These are phyloP conservation scores for Cladosporium sp. DNA, from an alignment of 2,329 filamentous ascomycete species.

Conservation along the genomic window DNA sequence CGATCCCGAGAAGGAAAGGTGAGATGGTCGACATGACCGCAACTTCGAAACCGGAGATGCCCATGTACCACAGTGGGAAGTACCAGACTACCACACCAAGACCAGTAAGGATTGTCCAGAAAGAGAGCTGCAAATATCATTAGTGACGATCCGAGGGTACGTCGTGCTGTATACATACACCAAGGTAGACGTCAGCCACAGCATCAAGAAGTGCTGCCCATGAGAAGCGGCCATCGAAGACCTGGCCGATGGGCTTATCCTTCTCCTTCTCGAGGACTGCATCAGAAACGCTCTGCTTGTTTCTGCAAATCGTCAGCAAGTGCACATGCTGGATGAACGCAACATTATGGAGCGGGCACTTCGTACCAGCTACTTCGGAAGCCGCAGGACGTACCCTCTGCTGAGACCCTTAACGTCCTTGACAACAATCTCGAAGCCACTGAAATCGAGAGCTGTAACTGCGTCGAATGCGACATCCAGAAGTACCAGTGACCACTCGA, in stretches of 20 bases:
- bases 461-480: constrained; percentile 97
- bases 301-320: constrained; percentile 27
- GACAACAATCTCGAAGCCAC: constrained; percentile 81
- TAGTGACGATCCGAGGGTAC: neutral
- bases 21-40: constrained; percentile 82
- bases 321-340: neutral
- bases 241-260: constrained; percentile 68
- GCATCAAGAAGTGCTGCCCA: constrained; percentile 76
- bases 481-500: constrained; percentile 93
- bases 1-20: constrained; percentile 74
- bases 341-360: constrained; percentile 39
- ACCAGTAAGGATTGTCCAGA: constrained; percentile 93
- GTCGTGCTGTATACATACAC: constrained; percentile 57
- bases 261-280: constrained; percentile 52
- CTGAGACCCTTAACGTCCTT: constrained; percentile 86
- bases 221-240: constrained; percentile 71
- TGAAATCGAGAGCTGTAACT: constrained; percentile 89
- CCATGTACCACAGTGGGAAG: constrained; percentile 99
- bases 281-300: constrained; percentile 33
- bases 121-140: constrained; percentile 67
- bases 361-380: constrained; percentile 76
- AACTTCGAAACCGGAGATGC: constrained; percentile 92
- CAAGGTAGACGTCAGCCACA: constrained; percentile 85
- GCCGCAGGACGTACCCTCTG: constrained; percentile 98
- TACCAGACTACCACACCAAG: constrained; percentile 92